Evolutionary conservation across 768 basidiomycete genomes (phyloP), one percentile per base, ranked within the genome.

Genomic region (Astraeus odoratus): DNA sequence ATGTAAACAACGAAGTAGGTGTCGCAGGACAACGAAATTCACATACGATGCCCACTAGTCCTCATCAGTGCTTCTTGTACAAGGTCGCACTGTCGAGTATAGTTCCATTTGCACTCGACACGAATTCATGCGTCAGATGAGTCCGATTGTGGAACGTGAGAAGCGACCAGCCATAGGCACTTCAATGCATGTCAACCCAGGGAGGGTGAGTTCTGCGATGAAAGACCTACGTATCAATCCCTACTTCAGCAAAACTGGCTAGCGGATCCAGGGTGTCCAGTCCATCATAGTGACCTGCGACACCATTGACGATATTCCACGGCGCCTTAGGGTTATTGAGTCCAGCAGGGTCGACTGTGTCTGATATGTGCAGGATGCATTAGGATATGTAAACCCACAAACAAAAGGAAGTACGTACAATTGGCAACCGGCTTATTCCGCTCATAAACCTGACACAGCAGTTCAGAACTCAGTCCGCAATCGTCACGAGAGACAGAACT

Each of bases 61-160:
- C 30, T 3, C 23, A 23, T 39, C 13, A 39, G 12, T 39, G 23
- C 12, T 39, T 52, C 13, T 61, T 53, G 44, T 61, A 61, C 44
- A 61, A 39, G 0, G 57, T 55, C 8, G 53, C 59, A 1, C 43
- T 39, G 20, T 60, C 59, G 6, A 60, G 43, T 8, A 60, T 39
- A 10, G 38, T 53, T 16, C 59, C 59, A n/a, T 61, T 60, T 5
- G 59, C 59, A 25, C 59, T 60, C 29, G 59, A 55, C 18, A 59
- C 47, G 15, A 60, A 61, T 42, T 60, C 59, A 35, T 60, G 59
- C 3, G 59, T 61, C 30, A 60, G 47, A 20, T 60, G 59, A 7
- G 59, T 60, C 24, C 55, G 51, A 27, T 60, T 61, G 43, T 61
- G 59, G 51, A 60, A 59, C 25, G 53, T 61, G 31, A 61, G 35